Evolutionary conservation across 306 rosid genomes (phyloP), one percentile per base, ranked within the genome.

Genomic region (Dalbergia cochinchinensis): DNA sequence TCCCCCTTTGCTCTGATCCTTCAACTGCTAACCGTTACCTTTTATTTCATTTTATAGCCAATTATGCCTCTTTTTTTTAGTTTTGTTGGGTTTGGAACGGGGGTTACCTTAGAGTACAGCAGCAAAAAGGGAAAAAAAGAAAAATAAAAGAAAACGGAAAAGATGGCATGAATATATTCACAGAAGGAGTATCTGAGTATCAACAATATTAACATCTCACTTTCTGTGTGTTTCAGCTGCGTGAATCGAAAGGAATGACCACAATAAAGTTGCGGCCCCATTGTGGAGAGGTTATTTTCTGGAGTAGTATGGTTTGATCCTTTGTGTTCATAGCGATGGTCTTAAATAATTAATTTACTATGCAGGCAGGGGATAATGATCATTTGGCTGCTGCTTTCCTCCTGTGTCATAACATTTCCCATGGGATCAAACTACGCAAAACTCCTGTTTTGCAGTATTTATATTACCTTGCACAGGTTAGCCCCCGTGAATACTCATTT

Each of bases 351-450:
- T 73, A 67, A 20, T 60, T 62, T 65, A 42, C n/a, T 42, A 16
- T 76, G 80, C 87, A 94, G 98, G 97, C 97, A 15, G 98, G 98
- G 54, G 98, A 94, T 82, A 59, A 81, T 78, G 97, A 94, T 81
- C 98, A 94, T 87, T 86, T 91, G 84, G 97, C 97, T 78, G 94
- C 97, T 20, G 90, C 88, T 65, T 90, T 94, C 76, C 93, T 94
- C 57, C 78, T 90, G 14, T 88, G 93, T 81, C 95, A 90, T 74
- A 94, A 94, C 82, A 94, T 94, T 73, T 88, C 97, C 20, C 98
- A 94, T 77, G 98, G 98, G 70, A 91, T 91, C 63, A 91, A 83
- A 82, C 86, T 91, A 57, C 87, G 94, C 55, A 91, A 94, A 73
- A 83, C 97, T 66, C 98, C 98, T 65, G 93, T 90, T 83, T 83